Evolutionary conservation across 2,329 filamentous ascomycete species (phyloP), one percentile per base, ranked within the genome.

Genomic region (Xylariales sp.): DNA sequence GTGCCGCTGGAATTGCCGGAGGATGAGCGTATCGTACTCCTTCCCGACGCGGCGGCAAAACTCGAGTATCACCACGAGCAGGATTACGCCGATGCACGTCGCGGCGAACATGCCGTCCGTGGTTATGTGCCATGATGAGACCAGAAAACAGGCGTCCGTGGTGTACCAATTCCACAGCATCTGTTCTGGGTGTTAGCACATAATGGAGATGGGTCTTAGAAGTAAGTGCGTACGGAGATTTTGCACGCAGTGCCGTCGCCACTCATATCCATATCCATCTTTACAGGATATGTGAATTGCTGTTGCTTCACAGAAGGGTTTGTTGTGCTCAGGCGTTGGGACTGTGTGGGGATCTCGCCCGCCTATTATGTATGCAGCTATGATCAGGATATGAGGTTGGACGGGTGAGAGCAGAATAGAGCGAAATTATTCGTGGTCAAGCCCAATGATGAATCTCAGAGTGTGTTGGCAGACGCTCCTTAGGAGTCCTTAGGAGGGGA

Each of bases 121-220:
- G 27, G 51, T 53, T 42, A 69, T 61, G 25, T 63, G 59, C 66
- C 66, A 70, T 16, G 63, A 60, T 10, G 58, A 51, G 15, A 64
- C 50, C 4, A 70, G 55, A 52, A 70, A 68, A 52, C 66, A 69
- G 22, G 64, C 55, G 41, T 64, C 64, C 43, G 65, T 56, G 0
- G 63, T 67, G 46, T 66, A 59, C 63, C 65, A 69, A 49, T 69
- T 69, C 63, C 64, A 68, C 14, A 68, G 50, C 66, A 70, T 70
- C 66, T 69, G 42, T n/a, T 6, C 16, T 22, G 41, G 42, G 21
- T 48, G 45, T 44, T 12, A 8, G 10, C 11, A 19, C 3, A 8
- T 7, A 10, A 34, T 12, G 9, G 16, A 19, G 28, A 4, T 3
- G 19, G 11, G 6, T 5, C 18, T 16, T 6, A 19, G 15, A 7